These are phyloP conservation scores for Polygonum aviculare DNA, from an alignment of 148 eudicot genomes.

Conservation along the genomic window DNA sequence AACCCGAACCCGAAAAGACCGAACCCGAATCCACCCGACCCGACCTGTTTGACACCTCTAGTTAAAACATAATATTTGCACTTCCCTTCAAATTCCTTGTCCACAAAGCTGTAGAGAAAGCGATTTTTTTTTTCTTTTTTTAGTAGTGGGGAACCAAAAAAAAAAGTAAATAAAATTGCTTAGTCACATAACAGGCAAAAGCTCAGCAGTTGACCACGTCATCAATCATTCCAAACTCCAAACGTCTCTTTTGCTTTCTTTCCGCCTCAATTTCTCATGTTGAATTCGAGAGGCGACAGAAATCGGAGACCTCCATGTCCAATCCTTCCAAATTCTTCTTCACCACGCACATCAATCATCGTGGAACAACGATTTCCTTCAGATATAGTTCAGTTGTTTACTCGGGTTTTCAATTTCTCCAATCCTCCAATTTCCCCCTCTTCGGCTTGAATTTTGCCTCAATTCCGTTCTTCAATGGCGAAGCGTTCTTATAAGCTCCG, in stretches of 20 bases:
- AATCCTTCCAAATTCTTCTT: not conserved
- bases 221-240: conserved; percentile 6
- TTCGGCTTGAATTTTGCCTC: conserved; percentile 7
- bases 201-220: conserved; percentile 9
- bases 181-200: not conserved
- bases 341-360: not conserved
- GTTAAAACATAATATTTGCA: not conserved
- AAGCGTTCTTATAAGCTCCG: conserved; percentile 90
- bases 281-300: not conserved
- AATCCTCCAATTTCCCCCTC: not conserved
- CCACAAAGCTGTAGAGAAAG: not conserved
- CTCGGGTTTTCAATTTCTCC: not conserved
- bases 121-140: not conserved
- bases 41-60: too few relatives aligned
- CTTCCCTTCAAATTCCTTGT: not conserved
- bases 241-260: conserved; percentile 3
- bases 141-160: not conserved
- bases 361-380: not conserved
- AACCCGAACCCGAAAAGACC: too few relatives aligned
- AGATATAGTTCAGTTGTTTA: not conserved
- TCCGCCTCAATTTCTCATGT: conserved; percentile 5
- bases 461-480: conserved; percentile 39
- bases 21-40: too few relatives aligned
- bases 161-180: not conserved
- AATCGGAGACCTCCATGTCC: not conserved